Evolutionary conservation across 441 rosid species (phyloP).

Genomic region (Erodium trifolium): DNA sequence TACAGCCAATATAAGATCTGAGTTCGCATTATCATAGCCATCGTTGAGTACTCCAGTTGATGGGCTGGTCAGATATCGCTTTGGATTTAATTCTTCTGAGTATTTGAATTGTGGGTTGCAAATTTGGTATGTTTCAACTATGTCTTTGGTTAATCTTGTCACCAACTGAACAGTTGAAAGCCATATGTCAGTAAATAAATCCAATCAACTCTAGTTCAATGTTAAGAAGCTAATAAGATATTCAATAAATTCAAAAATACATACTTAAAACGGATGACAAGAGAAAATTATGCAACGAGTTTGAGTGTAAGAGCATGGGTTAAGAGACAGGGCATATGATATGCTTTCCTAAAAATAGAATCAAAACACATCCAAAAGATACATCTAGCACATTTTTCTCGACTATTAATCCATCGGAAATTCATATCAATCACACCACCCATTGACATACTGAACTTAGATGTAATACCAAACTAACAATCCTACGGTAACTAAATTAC

Average conservation of each 20-base stretch:
- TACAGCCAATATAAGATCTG: conserved; percentile 85
- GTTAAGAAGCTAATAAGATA: neutral
- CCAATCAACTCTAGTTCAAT: neutral
- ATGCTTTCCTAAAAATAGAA: neutral
- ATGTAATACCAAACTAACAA: neutral
- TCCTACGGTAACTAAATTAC: neutral
- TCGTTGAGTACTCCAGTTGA: conserved; percentile 87
- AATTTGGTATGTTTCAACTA: conserved; percentile 78
- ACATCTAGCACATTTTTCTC: neutral
- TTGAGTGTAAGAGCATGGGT: conserved; percentile 8
- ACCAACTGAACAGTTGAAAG: conserved; percentile 62
- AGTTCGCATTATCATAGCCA: conserved; percentile 91
- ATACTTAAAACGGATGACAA: conserved; percentile 9
- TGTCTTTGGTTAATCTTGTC: conserved; percentile 74
- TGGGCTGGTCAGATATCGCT: conserved; percentile 93
- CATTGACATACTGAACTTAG: neutral
- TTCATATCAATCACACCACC: neutral
- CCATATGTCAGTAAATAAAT: conserved; percentile 28
- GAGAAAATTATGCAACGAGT: conserved; percentile 15
- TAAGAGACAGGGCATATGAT: neutral
- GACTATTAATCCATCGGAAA: neutral
- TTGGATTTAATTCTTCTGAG: conserved; percentile 89
- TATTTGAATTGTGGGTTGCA: conserved; percentile 93
- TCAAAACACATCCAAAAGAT: conserved; percentile 7
- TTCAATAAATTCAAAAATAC: conserved; percentile 7